These are phyloP conservation scores for Serendipita sp. DNA, from an alignment of 1,284 basidiomycete genomes.

Conservation along the genomic window DNA sequence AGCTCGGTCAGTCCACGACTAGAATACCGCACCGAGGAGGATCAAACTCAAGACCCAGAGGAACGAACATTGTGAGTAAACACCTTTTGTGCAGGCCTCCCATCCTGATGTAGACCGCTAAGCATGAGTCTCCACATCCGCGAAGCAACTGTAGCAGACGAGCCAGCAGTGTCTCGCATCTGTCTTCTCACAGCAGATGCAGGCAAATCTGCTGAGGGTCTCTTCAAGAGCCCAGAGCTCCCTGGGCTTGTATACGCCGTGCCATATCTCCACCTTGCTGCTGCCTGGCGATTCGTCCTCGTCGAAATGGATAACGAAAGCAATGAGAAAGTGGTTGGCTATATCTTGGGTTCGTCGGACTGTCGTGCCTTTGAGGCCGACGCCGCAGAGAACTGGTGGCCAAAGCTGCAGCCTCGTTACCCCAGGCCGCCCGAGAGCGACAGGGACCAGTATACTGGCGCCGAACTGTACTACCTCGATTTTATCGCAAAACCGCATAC, in stretches of 20 bases:
- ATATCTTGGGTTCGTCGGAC: slow-evolving; percentile 44
- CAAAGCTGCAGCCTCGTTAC: slow-evolving; percentile 37
- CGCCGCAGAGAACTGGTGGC: slow-evolving; percentile 42
- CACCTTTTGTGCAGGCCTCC: neutral
- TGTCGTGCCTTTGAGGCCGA: slow-evolving; percentile 41
- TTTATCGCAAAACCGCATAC: slow-evolving; percentile 34
- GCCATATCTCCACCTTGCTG: slow-evolving; percentile 54
- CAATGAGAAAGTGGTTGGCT: slow-evolving; percentile 37
- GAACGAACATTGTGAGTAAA: neutral
- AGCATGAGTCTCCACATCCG: slow-evolving; percentile 28
- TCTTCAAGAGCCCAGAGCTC: slow-evolving; percentile 43
- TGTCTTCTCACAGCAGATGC: slow-evolving; percentile 61
- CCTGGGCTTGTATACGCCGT: slow-evolving; percentile 55
- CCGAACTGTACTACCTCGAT: slow-evolving; percentile 36
- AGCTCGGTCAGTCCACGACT: neutral
- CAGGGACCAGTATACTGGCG: slow-evolving; percentile 22
- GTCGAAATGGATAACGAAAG: slow-evolving; percentile 19
- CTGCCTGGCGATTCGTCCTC: slow-evolving; percentile 58
- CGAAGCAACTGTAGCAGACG: slow-evolving; percentile 38
- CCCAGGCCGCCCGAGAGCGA: slow-evolving; percentile 18
- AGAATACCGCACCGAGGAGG: neutral
- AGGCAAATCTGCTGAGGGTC: slow-evolving; percentile 44
- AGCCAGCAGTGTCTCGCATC: slow-evolving; percentile 43
- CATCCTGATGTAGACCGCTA: neutral
- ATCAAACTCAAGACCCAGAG: neutral